Evolutionary conservation across 208 protist genomes (phyloP).

Genomic region (Chromosphaera perkinsii): DNA sequence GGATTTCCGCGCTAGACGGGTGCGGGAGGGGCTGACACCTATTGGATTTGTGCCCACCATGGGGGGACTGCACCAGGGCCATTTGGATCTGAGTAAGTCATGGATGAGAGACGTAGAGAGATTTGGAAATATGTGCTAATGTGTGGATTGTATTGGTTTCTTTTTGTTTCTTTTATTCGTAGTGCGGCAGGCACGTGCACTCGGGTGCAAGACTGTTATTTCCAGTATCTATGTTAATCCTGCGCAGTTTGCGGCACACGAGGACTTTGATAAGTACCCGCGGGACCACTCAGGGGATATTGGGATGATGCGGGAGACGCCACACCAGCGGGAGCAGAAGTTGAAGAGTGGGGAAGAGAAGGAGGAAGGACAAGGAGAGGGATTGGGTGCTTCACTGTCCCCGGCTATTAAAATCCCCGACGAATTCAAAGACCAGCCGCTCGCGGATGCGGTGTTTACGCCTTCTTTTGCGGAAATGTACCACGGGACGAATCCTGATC

Average conservation of each 20-base stretch:
- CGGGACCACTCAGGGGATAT: constrained; percentile 6
- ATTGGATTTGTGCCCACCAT: constrained; percentile 64
- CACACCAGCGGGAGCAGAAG: neutral
- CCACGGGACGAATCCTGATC: constrained; percentile 3
- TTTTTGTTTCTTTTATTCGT: too few species aligned
- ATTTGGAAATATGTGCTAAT: neutral
- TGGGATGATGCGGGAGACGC: neutral
- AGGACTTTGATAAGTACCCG: constrained; percentile 55
- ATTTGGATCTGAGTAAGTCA: constrained; percentile 33
- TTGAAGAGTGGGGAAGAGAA: constrained; percentile 33
- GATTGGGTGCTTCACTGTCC: too few species aligned
- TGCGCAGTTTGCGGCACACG: constrained; percentile 47
- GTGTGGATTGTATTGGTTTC: neutral
- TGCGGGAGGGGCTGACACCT: too few species aligned
- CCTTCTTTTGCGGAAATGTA: constrained; percentile 43
- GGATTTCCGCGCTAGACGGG: too few species aligned
- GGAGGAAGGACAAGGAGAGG: constrained; percentile 25
- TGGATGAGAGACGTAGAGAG: neutral
- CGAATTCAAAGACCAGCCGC: too few species aligned
- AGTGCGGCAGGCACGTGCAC: constrained; percentile 27
- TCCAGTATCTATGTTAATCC: constrained; percentile 56
- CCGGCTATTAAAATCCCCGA: too few species aligned
- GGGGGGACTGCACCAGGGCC: constrained; percentile 53
- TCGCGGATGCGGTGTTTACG: constrained; percentile 38
- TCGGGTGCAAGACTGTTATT: constrained; percentile 29